Base-by-base conservation (phyloP, 1,284 basidiomycete species). In the Wallemia ichthyophaga region DNA sequence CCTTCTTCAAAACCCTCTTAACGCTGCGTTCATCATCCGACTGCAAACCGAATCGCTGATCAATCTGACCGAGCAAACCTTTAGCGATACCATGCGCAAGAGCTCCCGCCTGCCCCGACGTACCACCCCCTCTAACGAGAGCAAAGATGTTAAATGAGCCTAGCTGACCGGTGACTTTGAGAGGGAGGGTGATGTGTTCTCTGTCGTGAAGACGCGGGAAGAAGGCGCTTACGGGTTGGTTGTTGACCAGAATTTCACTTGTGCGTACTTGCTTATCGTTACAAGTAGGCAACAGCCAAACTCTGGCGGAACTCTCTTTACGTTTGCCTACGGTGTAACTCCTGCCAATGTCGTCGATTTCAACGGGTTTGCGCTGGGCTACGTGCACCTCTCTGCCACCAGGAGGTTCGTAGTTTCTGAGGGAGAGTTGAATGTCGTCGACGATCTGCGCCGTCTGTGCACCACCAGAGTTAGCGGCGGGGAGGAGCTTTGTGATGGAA, bases 61-160 rank as follows among this genome's bases (percentile, higher is more conserved):
- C 37, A 19, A 48, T 48, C n/a, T 48, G 37, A 48, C 37, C 37
- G 37, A 48, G 37, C 54, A 96, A 71, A 2, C 81, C 88, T 67
- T 85, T 83, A 13, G 87, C 79, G 60, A 95, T 76, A 19, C 80
- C 91, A 64, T 88, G 77, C 0, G 82, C 79, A 23, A 94, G 71
- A 1, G 92, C 91, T n/a, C 82, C 86, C 9, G 85, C 82, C 69
- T 98, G 92, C 1, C 91, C 88, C 0, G 82, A 81, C 1, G 77
- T 80, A 2, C 92, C 92, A 19, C 92, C 91, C 7, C 92, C 91
- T 54, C 85, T 79, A 25, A 80, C 80, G 55, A 95, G 75, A 1
- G 82, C 79, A 65, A 95, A 96, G 17, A 94, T 74, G 66, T 96
- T 96, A 74, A 81, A 96, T n/a, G 79, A 81, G 27, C 87, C 88